A percentile compares a stretch with the other conserved stretches of the same genome.
Conservation (phyloP, 73 alveolate species). For the Tetrahymena malaccensis region DNA sequence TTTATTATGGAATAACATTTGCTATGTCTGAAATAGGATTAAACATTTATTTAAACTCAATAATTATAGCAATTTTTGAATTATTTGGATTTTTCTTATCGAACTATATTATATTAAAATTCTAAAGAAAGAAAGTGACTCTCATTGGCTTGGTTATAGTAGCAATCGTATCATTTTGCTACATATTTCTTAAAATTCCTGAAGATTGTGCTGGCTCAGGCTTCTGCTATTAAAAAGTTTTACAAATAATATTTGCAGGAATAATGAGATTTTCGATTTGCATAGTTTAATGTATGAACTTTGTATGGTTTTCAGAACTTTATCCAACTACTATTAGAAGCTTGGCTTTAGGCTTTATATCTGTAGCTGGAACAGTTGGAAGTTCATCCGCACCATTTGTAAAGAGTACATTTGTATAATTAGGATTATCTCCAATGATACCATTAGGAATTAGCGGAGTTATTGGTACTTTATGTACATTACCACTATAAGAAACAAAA, state of each 20-base stretch:
- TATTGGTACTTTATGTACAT: background rate
- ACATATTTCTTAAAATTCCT: background rate
- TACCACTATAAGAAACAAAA: slow-evolving; percentile 13
- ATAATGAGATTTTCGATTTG: slow-evolving; percentile 19
- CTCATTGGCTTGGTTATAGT: background rate
- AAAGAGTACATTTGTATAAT: background rate
- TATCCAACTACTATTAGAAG: slow-evolving; percentile 17
- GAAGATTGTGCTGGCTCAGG: background rate
- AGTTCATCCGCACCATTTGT: background rate
- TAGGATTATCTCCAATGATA: slow-evolving; percentile 10
- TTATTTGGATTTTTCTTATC: background rate
- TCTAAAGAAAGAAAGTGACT: background rate
- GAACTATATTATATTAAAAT: background rate
- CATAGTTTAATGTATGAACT: background rate
- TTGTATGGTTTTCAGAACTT: slow-evolving; percentile 15
- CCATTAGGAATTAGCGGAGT: slow-evolving; percentile 14
- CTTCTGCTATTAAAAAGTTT: background rate
- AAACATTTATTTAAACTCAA: background rate
- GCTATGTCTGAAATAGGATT: slow-evolving; percentile 13
- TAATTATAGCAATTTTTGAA: slow-evolving; percentile 11
- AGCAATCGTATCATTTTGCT: background rate
- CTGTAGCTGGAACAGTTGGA: slow-evolving; percentile 27
- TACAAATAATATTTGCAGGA: background rate
- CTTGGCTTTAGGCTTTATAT: slow-evolving; percentile 12
- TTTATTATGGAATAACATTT: slow-evolving; percentile 30